Percentiles rank a stretch among this genome's conserved stretches.
These are phyloP conservation scores for Sporothrix mexicana DNA, from an alignment of 2,329 filamentous ascomycete species.

Conservation along the genomic window DNA sequence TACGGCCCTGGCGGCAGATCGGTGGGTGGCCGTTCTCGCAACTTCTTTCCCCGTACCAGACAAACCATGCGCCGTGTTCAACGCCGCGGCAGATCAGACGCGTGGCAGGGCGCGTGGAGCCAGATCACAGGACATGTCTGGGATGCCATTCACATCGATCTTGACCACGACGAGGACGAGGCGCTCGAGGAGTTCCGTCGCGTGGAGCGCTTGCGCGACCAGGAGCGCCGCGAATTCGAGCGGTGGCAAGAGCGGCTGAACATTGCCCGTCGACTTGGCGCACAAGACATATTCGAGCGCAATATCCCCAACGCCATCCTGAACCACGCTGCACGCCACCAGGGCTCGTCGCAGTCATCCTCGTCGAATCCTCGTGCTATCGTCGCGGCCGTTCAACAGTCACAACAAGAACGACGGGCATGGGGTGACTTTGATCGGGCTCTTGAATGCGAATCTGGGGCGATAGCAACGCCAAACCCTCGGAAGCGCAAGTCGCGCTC, in stretches of 20 bases:
- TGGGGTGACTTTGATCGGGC: constrained; percentile 93
- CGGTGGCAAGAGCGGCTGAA: constrained; percentile 85
- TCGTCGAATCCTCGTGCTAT: constrained; percentile 45
- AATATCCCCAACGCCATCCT: constrained; percentile 64
- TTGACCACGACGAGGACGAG: constrained; percentile 82
- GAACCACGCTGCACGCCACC: constrained; percentile 61
- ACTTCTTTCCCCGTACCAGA: constrained; percentile 60
- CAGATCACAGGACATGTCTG: constrained; percentile 66
- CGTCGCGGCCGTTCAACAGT: constrained; percentile 67
- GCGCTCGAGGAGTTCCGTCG: constrained; percentile 59
- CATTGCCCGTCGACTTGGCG: constrained; percentile 81
- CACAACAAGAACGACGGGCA: constrained; percentile 78
- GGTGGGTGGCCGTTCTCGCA: constrained; percentile 36
- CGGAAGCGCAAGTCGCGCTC: constrained; percentile 79
- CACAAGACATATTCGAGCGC: constrained; percentile 72
- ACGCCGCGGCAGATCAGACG: constrained; percentile 71
- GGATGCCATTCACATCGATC: constrained; percentile 74
- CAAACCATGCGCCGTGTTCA: constrained; percentile 62
- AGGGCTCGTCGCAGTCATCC: constrained; percentile 20
- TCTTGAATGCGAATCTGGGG: constrained; percentile 65
- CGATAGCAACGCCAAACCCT: constrained; percentile 52
- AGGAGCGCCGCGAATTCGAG: constrained; percentile 62
- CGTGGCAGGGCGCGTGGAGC: constrained; percentile 89
- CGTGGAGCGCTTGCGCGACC: constrained; percentile 60
- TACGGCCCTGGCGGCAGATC: constrained; percentile 11